phyloP scores from a whole-genome alignment of 345 rosid genomes.

The Eucalyptus regnans region DNA sequence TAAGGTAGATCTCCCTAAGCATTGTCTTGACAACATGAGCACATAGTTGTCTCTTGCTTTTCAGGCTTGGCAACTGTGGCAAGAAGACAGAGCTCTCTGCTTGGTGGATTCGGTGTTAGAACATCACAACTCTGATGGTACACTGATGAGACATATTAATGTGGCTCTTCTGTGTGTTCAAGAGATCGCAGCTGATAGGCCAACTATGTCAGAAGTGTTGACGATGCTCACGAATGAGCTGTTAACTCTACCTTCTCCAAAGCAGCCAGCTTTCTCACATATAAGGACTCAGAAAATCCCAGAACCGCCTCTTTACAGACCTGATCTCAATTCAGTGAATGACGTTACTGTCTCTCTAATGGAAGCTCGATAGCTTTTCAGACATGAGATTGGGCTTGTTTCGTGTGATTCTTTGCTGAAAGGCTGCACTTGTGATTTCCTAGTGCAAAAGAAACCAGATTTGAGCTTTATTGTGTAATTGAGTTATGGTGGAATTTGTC shows the following conservation, averaged over 20 bases:
- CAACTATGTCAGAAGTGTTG: slow-evolving; percentile 5
- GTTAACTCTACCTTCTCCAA: not conserved
- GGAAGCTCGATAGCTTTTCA: not conserved
- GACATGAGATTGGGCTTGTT: not conserved
- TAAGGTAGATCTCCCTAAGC: fast-evolving
- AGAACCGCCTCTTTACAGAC: not conserved
- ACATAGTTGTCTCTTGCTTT: not conserved
- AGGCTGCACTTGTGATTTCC: not conserved
- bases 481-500: not conserved
- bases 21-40: not conserved
- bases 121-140: not conserved
- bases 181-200: slow-evolving; percentile 10
- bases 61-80: slow-evolving; percentile 23
- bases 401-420: not conserved
- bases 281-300: not conserved
- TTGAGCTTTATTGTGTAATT: not conserved
- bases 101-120: not conserved
- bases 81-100: not conserved
- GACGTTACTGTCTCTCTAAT: not conserved
- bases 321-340: not conserved
- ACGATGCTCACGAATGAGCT: slow-evolving; percentile 7
- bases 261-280: slow-evolving; percentile 6
- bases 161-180: not conserved
- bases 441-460: not conserved
- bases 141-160: not conserved